Percentiles rank a stretch among this genome's conserved stretches.
These are phyloP conservation scores for Hypoxylon subgilvum DNA, from an alignment of 495 filamentous ascomycete species.

Conservation along the genomic window DNA sequence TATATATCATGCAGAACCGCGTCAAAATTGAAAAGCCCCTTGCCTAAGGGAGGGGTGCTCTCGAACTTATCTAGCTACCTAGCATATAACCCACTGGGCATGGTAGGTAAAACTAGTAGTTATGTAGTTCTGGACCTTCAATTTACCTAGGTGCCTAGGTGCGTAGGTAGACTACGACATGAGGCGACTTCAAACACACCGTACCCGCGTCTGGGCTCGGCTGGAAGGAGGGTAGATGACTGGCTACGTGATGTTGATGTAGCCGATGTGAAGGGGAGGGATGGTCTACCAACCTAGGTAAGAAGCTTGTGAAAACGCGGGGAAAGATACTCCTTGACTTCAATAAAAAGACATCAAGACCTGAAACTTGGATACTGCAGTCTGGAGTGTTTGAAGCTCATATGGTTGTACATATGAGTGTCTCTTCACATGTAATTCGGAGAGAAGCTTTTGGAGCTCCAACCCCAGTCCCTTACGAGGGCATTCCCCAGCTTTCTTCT, in stretches of 20 bases:
- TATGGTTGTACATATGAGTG: constrained; percentile 9
- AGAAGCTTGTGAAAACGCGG: constrained; percentile 48
- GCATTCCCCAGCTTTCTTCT: constrained; percentile 33
- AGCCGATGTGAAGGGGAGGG: constrained; percentile 33
- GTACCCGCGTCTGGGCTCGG: constrained; percentile 26
- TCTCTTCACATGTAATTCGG: constrained; percentile 29
- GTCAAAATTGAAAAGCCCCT: constrained; percentile 22
- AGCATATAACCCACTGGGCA: background rate
- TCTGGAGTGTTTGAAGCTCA: background rate
- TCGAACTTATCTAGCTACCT: constrained; percentile 23
- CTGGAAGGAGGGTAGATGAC: constrained; percentile 42
- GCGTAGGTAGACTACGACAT: constrained; percentile 28
- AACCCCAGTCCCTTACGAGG: constrained; percentile 12
- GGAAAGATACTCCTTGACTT: constrained; percentile 20
- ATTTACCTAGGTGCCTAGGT: constrained; percentile 2
- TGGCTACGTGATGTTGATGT: constrained; percentile 38
- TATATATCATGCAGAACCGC: too few species aligned
- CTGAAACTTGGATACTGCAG: constrained; percentile 2
- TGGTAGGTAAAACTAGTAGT: constrained; percentile 9
- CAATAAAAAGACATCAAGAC: constrained; percentile 1
- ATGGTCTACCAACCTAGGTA: constrained; percentile 22
- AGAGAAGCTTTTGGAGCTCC: constrained; percentile 26
- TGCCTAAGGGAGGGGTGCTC: constrained; percentile 19
- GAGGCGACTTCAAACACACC: constrained; percentile 17
- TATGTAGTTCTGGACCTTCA: constrained; percentile 10